phyloP scores from a whole-genome alignment of 2,329 filamentous ascomycete species.

The Tricladium varicosporioides region DNA sequence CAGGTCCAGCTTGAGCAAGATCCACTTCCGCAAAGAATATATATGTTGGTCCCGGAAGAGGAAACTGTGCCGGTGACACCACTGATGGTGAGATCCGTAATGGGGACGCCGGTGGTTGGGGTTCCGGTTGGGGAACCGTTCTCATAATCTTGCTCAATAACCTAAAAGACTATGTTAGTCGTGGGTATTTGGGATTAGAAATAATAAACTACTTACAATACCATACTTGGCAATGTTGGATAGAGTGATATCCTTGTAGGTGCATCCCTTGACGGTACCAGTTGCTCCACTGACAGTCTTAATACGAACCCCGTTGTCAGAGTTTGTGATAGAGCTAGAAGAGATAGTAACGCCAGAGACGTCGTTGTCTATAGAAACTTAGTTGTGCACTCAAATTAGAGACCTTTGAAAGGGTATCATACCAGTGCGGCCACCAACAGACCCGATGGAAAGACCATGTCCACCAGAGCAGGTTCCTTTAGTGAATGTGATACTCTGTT shows the following conservation, averaged over 20 bases:
- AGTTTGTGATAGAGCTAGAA: constrained; percentile 8
- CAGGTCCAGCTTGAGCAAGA: constrained; percentile 52
- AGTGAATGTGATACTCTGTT: constrained; percentile 18
- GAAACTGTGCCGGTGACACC: constrained; percentile 44
- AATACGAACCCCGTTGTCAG: constrained; percentile 45
- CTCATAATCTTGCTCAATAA: constrained; percentile 57
- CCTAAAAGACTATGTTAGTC: constrained; percentile 29
- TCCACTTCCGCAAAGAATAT: constrained; percentile 51
- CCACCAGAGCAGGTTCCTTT: constrained; percentile 23
- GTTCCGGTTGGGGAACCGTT: constrained; percentile 38
- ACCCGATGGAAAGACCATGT: constrained; percentile 53
- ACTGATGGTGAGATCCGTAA: constrained; percentile 45
- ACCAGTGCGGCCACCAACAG: constrained; percentile 49
- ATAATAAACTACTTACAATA: constrained; percentile 17
- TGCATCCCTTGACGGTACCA: constrained; percentile 49
- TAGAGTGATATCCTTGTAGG: constrained; percentile 50
- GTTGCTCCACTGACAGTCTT: constrained; percentile 53
- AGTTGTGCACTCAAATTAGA: neutral
- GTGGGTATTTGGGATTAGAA: constrained; percentile 28
- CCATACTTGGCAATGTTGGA: constrained; percentile 46
- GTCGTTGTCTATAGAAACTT: neutral
- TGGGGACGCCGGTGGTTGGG: constrained; percentile 47
- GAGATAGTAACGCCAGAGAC: constrained; percentile 6
- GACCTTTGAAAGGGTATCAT: constrained; percentile 27
- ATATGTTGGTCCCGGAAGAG: constrained; percentile 39